Base-by-base conservation (phyloP, 129 eudicot species). In the Flaveria trinervia region DNA sequence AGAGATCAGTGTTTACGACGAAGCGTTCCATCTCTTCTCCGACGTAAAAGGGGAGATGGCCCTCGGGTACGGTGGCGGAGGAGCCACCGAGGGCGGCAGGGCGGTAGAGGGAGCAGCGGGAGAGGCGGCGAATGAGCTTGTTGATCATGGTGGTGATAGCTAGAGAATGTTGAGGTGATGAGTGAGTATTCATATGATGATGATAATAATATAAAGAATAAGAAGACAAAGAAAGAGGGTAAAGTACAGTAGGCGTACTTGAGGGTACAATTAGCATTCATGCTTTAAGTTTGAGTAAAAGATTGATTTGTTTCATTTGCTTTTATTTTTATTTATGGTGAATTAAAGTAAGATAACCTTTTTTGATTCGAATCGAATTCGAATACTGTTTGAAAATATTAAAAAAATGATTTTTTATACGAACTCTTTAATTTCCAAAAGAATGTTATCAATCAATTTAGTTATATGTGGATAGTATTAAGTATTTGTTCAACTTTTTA, bases 31-130 rank as follows among this genome's bases (percentile, higher is more conserved):
- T 74, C 28, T 74, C 79, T 44, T 74, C 96, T 3, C 97, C 97
- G 30, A 92, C 96, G 81, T 89, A 92, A 0, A 92, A 88, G 16
- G 97, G 97, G 0, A 92, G 77, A 83, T 84, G 87, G 5, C 96
- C 97, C 52, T 86, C 82, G 25, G 97, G 97, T 0, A 92, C 96
- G 26, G 70, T 72, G 73, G 72, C 57, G 49, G 82, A 60, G 39
- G 66, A 62, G 41, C 41, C 41, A 36, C 41, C 41, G 41, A 36
- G 41, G 68, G 52, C 68, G 17, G 82, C 18, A 5, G 70, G 25
- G 46, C 66, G 26, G 39, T 3, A n/a, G 55, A 50, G 28, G 79
- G 81, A 46, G 60, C n/a, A 16, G 20, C 82, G 85, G 7, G 93
- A 80, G 44, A 92, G 84, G n/a, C 90, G 83, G 12, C 89, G 80